Evolutionary conservation across 2,329 filamentous ascomycete genomes (phyloP).

Genomic region (Trichoderma sp.): DNA sequence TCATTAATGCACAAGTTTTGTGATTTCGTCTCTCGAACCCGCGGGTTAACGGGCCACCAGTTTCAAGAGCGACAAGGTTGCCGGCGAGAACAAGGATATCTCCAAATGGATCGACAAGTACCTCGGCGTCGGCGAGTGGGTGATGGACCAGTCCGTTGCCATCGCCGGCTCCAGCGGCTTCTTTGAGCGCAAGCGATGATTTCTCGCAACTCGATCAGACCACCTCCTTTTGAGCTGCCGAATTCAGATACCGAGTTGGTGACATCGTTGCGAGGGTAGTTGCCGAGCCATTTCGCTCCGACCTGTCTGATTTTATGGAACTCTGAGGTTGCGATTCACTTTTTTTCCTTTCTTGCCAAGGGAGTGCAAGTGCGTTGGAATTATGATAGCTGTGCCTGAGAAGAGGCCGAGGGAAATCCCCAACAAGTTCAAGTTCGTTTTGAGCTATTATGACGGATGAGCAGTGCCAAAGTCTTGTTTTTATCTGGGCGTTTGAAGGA

Average conservation of each 20-base stretch:
- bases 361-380: neutral
- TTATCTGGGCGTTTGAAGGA: conserved; percentile 18
- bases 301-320: neutral
- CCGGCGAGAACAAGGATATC: conserved; percentile 76
- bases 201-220: neutral
- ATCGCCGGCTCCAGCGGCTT: conserved; percentile 84
- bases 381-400: neutral
- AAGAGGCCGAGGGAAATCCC: neutral
- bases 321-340: neutral
- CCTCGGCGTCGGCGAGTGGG: conserved; percentile 91
- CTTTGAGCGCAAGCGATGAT: conserved; percentile 85
- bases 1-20: neutral
- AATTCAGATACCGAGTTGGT: neutral
- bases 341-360: neutral
- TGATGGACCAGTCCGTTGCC: conserved; percentile 96
- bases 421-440: neutral
- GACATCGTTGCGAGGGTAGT: neutral
- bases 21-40: neutral
- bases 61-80: conserved; percentile 82
- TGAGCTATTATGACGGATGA: conserved; percentile 15
- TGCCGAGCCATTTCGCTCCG: neutral
- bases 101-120: conserved; percentile 92
- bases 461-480: conserved; percentile 5
- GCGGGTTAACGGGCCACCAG: conserved; percentile 55
- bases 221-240: neutral